Evolutionary conservation across 495 filamentous ascomycete genomes (phyloP).

Genomic region (Aspergillus olivimuriae): DNA sequence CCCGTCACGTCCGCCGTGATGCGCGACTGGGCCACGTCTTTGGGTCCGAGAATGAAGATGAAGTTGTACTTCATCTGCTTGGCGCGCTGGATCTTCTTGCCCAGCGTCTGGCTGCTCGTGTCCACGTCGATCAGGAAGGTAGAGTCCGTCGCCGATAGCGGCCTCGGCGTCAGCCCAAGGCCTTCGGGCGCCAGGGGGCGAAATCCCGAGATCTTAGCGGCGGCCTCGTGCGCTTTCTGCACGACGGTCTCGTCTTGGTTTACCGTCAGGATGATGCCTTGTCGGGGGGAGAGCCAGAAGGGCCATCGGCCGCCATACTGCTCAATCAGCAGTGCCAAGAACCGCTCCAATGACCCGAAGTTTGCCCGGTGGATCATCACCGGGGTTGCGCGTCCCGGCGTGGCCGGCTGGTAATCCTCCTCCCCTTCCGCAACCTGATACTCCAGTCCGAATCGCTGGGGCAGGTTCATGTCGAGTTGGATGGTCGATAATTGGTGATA

Average conservation of each 20-base stretch:
- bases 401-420: constrained; percentile 63
- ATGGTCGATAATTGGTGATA: constrained; percentile 89
- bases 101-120: constrained; percentile 50
- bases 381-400: constrained; percentile 61
- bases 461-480: constrained; percentile 91
- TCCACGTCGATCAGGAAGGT: constrained; percentile 70
- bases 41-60: constrained; percentile 66
- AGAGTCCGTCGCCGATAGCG: constrained; percentile 35
- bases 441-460: constrained; percentile 69
- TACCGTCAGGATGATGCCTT: constrained; percentile 72
- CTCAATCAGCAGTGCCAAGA: constrained; percentile 84
- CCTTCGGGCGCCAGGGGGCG: constrained; percentile 18
- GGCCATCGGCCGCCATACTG: constrained; percentile 78
- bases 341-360: constrained; percentile 77
- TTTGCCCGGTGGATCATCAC: constrained; percentile 88
- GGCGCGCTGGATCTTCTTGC: constrained; percentile 66
- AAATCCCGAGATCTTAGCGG: constrained; percentile 31
- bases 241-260: constrained; percentile 56
- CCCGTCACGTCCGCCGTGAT: constrained; percentile 42
- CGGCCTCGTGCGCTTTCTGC: constrained; percentile 46
- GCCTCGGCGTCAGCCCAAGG: constrained; percentile 20
- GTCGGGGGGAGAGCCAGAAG: constrained; percentile 85
- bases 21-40: constrained; percentile 38
- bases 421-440: constrained; percentile 53
- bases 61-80: constrained; percentile 67